Percentiles rank a stretch among this genome's conserved stretches.
Conservation (phyloP, 2,329 filamentous ascomycete species). For the Fusarium proliferatum region DNA sequence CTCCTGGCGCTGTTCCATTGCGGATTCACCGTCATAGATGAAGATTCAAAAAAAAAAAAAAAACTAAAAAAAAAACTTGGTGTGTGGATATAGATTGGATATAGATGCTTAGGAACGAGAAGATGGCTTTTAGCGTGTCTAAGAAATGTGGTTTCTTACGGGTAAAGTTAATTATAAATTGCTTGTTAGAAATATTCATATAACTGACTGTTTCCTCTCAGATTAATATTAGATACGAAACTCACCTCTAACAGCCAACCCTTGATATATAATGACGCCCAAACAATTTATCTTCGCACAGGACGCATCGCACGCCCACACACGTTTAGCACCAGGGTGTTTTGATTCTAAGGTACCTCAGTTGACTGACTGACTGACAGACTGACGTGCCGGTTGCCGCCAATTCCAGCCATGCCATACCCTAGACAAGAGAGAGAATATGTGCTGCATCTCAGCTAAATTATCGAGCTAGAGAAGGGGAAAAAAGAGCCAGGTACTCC, state of each 20-base stretch:
- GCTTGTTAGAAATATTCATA: neutral
- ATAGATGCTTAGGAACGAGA: constrained; percentile 1
- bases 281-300: constrained; percentile 27
- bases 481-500: neutral
- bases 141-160: neutral
- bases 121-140: constrained; percentile 8
- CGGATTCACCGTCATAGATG: constrained; percentile 24
- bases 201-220: neutral
- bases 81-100: neutral
- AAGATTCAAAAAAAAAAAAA: neutral
- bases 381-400: constrained; percentile 27
- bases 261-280: constrained; percentile 14
- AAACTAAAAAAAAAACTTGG: neutral
- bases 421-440: constrained; percentile 16
- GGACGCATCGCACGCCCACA: constrained; percentile 13
- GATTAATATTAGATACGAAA: constrained; percentile 2
- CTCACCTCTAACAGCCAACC: constrained; percentile 8
- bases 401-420: neutral
- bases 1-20: neutral
- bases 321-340: constrained; percentile 11
- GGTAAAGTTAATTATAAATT: neutral
- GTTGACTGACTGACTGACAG: neutral
- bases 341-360: constrained; percentile 23
- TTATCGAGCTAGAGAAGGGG: neutral
- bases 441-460: constrained; percentile 3